Evolutionary conservation across 148 eudicot genomes (phyloP).

Genomic region (Chenopodium album): DNA sequence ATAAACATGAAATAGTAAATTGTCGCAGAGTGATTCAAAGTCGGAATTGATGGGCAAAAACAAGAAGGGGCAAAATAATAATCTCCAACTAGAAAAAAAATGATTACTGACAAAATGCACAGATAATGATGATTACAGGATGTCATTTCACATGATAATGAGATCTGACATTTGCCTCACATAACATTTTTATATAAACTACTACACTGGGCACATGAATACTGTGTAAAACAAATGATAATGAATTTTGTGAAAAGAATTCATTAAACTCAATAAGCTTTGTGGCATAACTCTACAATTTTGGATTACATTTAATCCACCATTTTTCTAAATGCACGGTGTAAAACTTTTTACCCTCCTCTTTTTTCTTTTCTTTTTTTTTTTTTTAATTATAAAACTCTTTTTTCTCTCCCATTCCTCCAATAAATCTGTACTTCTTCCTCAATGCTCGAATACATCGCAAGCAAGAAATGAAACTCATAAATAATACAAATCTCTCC

Average conservation of each 20-base stretch:
- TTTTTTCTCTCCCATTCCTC: constrained; percentile 10
- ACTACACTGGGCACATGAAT: constrained; percentile 23
- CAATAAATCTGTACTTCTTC: constrained; percentile 33
- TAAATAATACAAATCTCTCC: constrained; percentile 53
- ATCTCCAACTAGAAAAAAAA: background rate
- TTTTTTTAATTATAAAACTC: background rate
- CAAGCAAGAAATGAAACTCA: constrained; percentile 33
- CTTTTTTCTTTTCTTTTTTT: background rate
- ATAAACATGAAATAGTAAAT: background rate
- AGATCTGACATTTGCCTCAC: constrained; percentile 19
- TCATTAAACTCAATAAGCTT: constrained; percentile 28
- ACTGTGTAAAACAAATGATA: background rate
- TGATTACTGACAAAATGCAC: constrained; percentile 27
- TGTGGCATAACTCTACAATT: constrained; percentile 37
- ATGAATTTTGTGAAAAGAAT: constrained; percentile 29
- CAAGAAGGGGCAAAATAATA: background rate
- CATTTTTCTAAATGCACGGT: constrained; percentile 23
- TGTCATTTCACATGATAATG: constrained; percentile 27
- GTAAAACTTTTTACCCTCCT: background rate
- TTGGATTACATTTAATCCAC: constrained; percentile 24
- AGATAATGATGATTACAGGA: constrained; percentile 17
- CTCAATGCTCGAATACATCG: constrained; percentile 23
- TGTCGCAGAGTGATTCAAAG: background rate
- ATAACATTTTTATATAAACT: background rate
- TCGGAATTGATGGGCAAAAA: background rate